Evolutionary conservation across 169 alveolate genomes (phyloP).

Genomic region (Plasmodium blacklocki): DNA sequence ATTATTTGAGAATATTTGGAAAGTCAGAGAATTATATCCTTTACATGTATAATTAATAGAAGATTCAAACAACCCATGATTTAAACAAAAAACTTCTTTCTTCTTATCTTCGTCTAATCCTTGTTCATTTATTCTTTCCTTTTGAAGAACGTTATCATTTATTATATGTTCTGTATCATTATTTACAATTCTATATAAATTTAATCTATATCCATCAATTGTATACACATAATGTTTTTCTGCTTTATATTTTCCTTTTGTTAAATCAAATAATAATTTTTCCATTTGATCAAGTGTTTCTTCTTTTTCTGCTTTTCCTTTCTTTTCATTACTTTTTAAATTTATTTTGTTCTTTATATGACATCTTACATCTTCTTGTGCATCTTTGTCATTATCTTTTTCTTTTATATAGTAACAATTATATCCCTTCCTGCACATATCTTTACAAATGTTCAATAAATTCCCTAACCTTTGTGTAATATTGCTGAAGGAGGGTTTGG

Average conservation of each 20-base stretch:
- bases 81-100: constrained; percentile 52
- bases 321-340: not conserved
- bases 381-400: not conserved
- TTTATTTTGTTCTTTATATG: not conserved
- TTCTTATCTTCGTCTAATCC: constrained; percentile 2
- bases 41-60: constrained; percentile 27
- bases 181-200: constrained; percentile 36
- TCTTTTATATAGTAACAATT: not conserved
- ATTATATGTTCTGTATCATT: not conserved
- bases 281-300: constrained; percentile 38
- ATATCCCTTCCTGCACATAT: not conserved
- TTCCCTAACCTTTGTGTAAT: not conserved
- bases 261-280: constrained; percentile 6
- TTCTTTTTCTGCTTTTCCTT: not conserved
- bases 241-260: constrained; percentile 31
- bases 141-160: not conserved
- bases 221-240: constrained; percentile 64
- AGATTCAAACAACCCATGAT: constrained; percentile 45
- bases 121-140: not conserved
- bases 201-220: constrained; percentile 51
- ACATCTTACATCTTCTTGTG: not conserved
- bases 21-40: constrained; percentile 44
- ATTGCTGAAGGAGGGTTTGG: not conserved
- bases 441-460: not conserved
- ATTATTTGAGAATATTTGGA: constrained; percentile 36